Conservation (phyloP, 768 basidiomycete species). For the Rhodotorula graminis region DNA sequence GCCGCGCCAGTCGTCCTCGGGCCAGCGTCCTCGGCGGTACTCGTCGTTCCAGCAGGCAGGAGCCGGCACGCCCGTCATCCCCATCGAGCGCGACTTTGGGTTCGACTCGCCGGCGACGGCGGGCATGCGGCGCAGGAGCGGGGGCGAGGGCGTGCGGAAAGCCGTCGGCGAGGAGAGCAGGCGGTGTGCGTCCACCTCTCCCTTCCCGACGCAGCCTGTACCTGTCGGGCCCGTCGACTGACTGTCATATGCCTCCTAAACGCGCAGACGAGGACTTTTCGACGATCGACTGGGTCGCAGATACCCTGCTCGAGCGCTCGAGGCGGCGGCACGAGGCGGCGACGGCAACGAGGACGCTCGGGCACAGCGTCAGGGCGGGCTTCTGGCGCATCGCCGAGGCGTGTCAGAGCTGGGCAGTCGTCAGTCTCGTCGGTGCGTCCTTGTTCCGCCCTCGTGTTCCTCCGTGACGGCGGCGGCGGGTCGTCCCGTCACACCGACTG, state of each 20-base stretch:
- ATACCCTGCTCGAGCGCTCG: conserved; percentile 81
- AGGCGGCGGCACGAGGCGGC: conserved; percentile 60
- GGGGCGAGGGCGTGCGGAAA: not conserved
- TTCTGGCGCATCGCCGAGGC: conserved; percentile 59
- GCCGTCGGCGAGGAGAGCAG: conserved; percentile 16
- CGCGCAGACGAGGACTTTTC: conserved; percentile 33
- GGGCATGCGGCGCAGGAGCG: not conserved
- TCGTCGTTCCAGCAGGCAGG: not conserved
- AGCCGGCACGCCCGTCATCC: conserved; percentile 13
- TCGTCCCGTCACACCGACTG: not conserved
- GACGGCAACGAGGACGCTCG: conserved; percentile 41
- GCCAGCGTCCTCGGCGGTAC: not conserved
- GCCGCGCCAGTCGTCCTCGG: not conserved
- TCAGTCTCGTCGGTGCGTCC: conserved; percentile 77
- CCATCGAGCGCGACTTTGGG: conserved; percentile 19
- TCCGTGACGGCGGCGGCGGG: not conserved
- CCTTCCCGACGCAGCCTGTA: too few relatives aligned
- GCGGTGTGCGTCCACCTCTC: conserved; percentile 18
- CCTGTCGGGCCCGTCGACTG: too few relatives aligned
- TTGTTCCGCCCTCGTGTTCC: not conserved
- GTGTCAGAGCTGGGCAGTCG: conserved; percentile 87
- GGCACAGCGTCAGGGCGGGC: conserved; percentile 58
- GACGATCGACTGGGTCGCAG: conserved; percentile 84
- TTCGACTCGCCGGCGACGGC: not conserved
- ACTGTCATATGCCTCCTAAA: too few relatives aligned